These are phyloP conservation scores for Phytophthora fragariae DNA, from an alignment of 352 stramenopile species.

Conservation along the genomic window DNA sequence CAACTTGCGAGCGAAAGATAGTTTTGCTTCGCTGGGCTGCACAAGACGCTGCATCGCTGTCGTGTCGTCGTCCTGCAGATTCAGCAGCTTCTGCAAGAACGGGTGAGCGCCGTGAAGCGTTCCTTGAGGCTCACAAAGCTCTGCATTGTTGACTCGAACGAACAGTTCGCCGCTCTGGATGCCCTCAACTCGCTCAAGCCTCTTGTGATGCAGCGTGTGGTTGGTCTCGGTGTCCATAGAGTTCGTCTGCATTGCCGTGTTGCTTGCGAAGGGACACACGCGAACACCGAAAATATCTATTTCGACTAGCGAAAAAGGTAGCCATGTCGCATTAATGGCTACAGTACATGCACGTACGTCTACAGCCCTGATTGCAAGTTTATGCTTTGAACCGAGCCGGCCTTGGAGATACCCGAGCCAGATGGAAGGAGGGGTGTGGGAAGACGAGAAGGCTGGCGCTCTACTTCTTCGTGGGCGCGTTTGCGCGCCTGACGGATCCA, in stretches of 20 bases:
- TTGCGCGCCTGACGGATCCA: conserved; percentile 61
- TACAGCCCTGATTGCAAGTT: conserved; percentile 8
- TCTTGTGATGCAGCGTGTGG: conserved; percentile 5
- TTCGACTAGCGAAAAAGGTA: conserved; percentile 22
- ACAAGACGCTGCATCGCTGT: conserved; percentile 21
- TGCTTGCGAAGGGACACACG: conserved; percentile 11
- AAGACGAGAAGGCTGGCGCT: conserved; percentile 17
- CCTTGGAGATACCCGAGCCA: conserved; percentile 20
- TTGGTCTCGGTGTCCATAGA: neutral
- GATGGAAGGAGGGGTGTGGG: conserved; percentile 9
- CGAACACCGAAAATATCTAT: conserved; percentile 28
- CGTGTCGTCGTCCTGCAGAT: conserved; percentile 20
- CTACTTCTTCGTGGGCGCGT: conserved; percentile 44
- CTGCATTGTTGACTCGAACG: conserved; percentile 37
- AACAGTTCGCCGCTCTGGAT: conserved; percentile 61
- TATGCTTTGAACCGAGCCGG: conserved; percentile 24
- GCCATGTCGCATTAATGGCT: conserved; percentile 16
- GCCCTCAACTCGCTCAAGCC: conserved; percentile 21
- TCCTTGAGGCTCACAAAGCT: conserved; percentile 31
- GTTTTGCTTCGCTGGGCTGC: conserved; percentile 35
- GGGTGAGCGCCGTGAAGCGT: conserved; percentile 35
- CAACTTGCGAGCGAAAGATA: conserved; percentile 26
- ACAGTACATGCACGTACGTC: conserved; percentile 1
- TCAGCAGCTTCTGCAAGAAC: conserved; percentile 42
- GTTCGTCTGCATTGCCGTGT: neutral